A percentile compares a stretch with the other conserved stretches of the same genome.
Evolutionary conservation across 305 asterid genomes (phyloP).

Genomic region (Caryopteris hybrid): DNA sequence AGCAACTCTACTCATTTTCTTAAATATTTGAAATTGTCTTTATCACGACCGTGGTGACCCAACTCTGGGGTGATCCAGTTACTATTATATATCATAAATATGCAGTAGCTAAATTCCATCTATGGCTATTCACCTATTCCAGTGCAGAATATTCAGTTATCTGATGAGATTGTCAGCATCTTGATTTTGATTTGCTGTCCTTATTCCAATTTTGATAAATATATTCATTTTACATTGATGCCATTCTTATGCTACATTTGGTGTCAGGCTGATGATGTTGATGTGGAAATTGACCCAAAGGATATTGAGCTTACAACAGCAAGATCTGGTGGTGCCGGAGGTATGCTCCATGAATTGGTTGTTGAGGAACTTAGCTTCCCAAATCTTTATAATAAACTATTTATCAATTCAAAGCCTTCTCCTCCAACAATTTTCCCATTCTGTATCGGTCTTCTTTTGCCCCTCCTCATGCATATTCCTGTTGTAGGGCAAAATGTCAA

Average conservation of each 20-base stretch:
- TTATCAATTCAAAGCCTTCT: neutral
- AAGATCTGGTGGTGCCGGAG: constrained; percentile 99
- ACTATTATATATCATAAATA: neutral
- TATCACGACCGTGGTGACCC: neutral
- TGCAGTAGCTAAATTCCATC: constrained; percentile 5
- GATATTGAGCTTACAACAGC: constrained; percentile 96
- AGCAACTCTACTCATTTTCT: neutral
- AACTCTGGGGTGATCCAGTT: neutral
- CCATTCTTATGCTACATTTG: constrained; percentile 20
- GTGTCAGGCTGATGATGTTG: constrained; percentile 94
- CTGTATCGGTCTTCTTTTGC: neutral
- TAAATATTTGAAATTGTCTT: neutral
- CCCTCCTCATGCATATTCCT: constrained; percentile 23
- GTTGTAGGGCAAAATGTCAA: constrained; percentile 96
- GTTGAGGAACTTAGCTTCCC: neutral
- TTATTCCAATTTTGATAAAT: neutral
- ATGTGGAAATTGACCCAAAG: constrained; percentile 92
- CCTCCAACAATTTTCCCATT: neutral
- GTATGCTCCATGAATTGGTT: constrained; percentile 33
- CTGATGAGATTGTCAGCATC: neutral
- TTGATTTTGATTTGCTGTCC: neutral
- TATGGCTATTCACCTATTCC: neutral
- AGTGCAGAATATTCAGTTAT: neutral
- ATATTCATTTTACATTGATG: neutral
- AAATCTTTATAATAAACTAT: neutral